These are phyloP conservation scores for Kokia cookei DNA, from an alignment of 441 rosid species.

Conservation along the genomic window DNA sequence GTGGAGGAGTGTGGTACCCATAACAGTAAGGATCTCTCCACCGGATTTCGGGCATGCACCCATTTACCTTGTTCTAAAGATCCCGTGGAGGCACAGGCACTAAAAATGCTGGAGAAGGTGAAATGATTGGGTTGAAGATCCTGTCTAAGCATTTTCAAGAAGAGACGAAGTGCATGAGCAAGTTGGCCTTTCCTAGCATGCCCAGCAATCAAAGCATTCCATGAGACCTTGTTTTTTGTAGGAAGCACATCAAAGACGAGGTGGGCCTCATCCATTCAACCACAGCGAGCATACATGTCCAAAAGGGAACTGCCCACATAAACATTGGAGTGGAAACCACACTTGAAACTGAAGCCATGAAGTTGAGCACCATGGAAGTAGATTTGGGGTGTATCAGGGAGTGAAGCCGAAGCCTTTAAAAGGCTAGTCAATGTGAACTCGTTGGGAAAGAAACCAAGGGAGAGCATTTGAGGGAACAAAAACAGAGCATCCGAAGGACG, in stretches of 20 bases:
- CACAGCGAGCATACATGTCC: conserved; percentile 39
- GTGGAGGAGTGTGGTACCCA: conserved; percentile 33
- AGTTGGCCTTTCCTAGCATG: conserved; percentile 30
- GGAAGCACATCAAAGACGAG: conserved; percentile 14
- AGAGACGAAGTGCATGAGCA: conserved; percentile 17
- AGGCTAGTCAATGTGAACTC: conserved; percentile 39
- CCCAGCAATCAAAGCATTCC: conserved; percentile 43
- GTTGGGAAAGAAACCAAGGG: conserved; percentile 31
- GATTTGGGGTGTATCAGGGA: neutral
- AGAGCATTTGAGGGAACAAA: conserved; percentile 36
- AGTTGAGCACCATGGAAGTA: conserved; percentile 32
- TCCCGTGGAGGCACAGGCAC: conserved; percentile 25
- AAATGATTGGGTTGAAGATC: conserved; percentile 26
- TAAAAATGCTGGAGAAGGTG: conserved; percentile 30
- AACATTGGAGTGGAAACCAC: conserved; percentile 31
- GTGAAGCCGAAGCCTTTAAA: conserved; percentile 33
- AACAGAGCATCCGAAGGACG: conserved; percentile 27
- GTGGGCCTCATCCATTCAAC: conserved; percentile 26
- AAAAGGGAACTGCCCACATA: conserved; percentile 40
- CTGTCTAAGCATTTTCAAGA: conserved; percentile 24
- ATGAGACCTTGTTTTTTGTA: conserved; percentile 34
- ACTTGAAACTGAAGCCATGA: conserved; percentile 36
- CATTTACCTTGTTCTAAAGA: conserved; percentile 40
- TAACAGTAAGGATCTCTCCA: conserved; percentile 24
- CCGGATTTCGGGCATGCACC: conserved; percentile 39